Evolutionary conservation across 805 yeast genomes (phyloP), one percentile per base, ranked within the genome.

Genomic region (Hanseniaspora taiwanica): DNA sequence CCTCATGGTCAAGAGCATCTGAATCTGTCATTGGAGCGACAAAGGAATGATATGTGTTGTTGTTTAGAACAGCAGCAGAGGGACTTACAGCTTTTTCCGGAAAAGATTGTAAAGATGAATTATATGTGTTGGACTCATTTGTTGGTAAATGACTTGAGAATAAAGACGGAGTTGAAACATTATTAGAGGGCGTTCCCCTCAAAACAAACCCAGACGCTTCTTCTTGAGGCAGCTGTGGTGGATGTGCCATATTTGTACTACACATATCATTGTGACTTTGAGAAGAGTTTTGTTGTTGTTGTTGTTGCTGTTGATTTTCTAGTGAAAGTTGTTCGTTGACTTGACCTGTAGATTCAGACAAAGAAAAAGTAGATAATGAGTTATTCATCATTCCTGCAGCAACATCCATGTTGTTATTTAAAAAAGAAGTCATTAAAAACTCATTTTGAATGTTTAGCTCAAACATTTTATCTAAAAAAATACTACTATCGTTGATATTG

Each of bases 391-490:
- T n/a, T 14, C 36, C 42, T 12, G n/a, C 7, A 2, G 27, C 21
- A 2, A 36, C 37, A 12, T 29, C 34, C 9, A 21, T 35, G 24
- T 35, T 42, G 10, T 31, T 38, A 31, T 38, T 42, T 7, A 42
- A 31, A 24, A 37, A 38, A 5, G 38, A 37, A 21, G 39, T 24
- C 18, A 42, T 21, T 37, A 42, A 34, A 7, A 33, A 21, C 21
- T 27, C 41, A 35, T 38, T 38, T 24, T 42, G 44, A 7, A 42
- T 38, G 21, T 38, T 39, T 3, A 42, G n/a, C 5, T 42, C 44
- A 38, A 42, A 35, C 39, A 42, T 42, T 25, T 42, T 42, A 7
- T 38, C 44, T 8, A 42, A 21, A 4, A 42, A 23, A 16, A 35
- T 16, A 35, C 41, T 42, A 7, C 40, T 42, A 14, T 42, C 44